A percentile compares a stretch with the other conserved stretches of the same genome.
phyloP scores from a whole-genome alignment of 148 eudicot genomes.

The Chenopodium suecicum region DNA sequence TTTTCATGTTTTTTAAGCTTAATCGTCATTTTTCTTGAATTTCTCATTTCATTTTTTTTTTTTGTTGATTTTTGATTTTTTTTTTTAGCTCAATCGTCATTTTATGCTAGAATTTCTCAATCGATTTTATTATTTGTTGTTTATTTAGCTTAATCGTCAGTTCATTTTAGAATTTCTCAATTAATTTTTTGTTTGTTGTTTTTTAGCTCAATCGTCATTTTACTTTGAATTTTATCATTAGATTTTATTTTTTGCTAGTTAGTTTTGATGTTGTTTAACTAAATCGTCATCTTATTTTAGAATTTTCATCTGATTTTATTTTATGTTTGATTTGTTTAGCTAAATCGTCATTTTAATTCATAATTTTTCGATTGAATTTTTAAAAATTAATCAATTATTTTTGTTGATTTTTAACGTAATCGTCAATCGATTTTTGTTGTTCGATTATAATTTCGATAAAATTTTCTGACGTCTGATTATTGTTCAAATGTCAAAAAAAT shows the following conservation, averaged over 20 bases:
- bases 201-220: too few relatives aligned
- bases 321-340: neutral
- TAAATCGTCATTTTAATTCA: neutral
- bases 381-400: neutral
- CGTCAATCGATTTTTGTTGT: neutral
- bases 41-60: neutral
- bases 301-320: too few relatives aligned
- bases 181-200: too few relatives aligned
- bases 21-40: neutral
- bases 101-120: too few relatives aligned
- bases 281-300: neutral
- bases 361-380: too few relatives aligned
- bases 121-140: too few relatives aligned
- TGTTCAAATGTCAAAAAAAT: conserved; percentile 1
- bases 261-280: neutral
- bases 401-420: neutral
- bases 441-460: neutral
- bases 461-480: neutral
- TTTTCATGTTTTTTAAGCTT: too few relatives aligned
- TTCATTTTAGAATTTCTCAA: too few relatives aligned
- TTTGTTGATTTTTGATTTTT: neutral
- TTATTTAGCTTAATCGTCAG: neutral
- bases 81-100: neutral
- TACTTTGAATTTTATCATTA: too few relatives aligned
- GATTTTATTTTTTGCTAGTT: neutral